Evolutionary conservation across 306 rosid genomes (phyloP), one percentile per base, ranked within the genome.

Genomic region (Adenanthera pavonina): DNA sequence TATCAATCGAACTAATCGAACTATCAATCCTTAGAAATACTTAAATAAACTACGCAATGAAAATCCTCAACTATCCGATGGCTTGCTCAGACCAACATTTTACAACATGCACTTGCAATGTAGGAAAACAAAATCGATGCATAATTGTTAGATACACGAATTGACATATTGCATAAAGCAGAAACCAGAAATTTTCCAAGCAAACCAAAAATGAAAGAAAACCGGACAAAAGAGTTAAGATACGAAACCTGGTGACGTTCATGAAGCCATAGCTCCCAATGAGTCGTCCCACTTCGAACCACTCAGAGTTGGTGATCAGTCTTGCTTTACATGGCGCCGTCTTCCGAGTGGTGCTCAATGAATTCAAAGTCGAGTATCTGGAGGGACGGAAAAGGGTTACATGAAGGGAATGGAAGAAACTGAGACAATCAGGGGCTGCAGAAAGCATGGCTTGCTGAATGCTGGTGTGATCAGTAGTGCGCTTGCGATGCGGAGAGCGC

Each of bases 181-280:
- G 19, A 35, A 35, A 6, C 20, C 46, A 36, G 20, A 4, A 12
- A 12, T 51, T 61, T 74, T 34, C 46, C 11, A 7, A 13, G 2
- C 5, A 25, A 76, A 34, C 60, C 77, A 76, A 80, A 72, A 66
- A 72, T 72, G 43, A 77, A 83, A 13, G 20, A n/a, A 67, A 54
- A 48, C 14, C 16, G 3, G 34, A 68, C 16, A n/a, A 2, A 19
- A 56, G 48, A n/a, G 43, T 33, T 3, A 49, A 54, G 48, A 53
- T 35, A 68, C 8, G 44, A 35, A 64, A 90, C 97, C 95, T 95
- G 60, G 97, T 93, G 72, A 95, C 52, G 54, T 95, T 95, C 86
- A 95, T 90, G 94, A 95, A 95, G 78, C 97, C 99, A 78, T 95
- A 95, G 91, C 87, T 91, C 11, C 97, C 99, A 25, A 95, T 83